phyloP scores from a whole-genome alignment of 192 early-diverging fungal genomes.

The Helicostylum pulchrum region DNA sequence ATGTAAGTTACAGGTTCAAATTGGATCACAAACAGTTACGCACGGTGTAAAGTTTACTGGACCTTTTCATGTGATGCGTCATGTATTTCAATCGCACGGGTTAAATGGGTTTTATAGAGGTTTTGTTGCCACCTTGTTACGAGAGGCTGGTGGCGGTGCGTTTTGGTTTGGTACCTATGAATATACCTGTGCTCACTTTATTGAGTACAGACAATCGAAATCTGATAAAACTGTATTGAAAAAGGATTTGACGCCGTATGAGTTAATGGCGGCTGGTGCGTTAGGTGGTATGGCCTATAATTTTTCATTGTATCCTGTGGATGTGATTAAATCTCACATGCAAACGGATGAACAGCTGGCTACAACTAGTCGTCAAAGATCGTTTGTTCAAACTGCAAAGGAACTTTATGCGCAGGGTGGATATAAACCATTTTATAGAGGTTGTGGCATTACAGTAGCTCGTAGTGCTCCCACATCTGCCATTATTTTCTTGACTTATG shows the following conservation, averaged over 20 bases:
- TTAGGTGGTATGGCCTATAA: conserved; percentile 91
- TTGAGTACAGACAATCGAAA: conserved; percentile 28
- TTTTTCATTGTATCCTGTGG: conserved; percentile 84
- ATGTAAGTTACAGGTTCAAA: conserved; percentile 94
- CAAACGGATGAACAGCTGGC: conserved; percentile 76
- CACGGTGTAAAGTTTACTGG: conserved; percentile 37
- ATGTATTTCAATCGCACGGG: conserved; percentile 45
- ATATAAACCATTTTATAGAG: conserved; percentile 84
- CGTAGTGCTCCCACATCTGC: conserved; percentile 90
- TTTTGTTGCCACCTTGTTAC: conserved; percentile 77
- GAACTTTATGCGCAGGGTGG: conserved; percentile 78
- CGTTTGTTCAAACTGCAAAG: conserved; percentile 62
- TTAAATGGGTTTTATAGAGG: conserved; percentile 73
- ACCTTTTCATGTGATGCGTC: conserved; percentile 49
- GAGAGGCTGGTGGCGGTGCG: conserved; percentile 88
- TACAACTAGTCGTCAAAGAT: neutral
- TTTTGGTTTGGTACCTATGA: conserved; percentile 99
- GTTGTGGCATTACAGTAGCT: conserved; percentile 88
- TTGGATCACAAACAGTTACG: conserved; percentile 32
- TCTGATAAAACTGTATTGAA: conserved; percentile 47
- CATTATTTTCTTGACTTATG: conserved; percentile 96
- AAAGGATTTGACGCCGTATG: conserved; percentile 66
- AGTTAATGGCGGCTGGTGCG: conserved; percentile 86
- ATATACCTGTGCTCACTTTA: conserved; percentile 57
- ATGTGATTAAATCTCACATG: conserved; percentile 91